phyloP scores from a whole-genome alignment of 2,329 filamentous ascomycete species.

The Pseudogymnoascus sp. region DNA sequence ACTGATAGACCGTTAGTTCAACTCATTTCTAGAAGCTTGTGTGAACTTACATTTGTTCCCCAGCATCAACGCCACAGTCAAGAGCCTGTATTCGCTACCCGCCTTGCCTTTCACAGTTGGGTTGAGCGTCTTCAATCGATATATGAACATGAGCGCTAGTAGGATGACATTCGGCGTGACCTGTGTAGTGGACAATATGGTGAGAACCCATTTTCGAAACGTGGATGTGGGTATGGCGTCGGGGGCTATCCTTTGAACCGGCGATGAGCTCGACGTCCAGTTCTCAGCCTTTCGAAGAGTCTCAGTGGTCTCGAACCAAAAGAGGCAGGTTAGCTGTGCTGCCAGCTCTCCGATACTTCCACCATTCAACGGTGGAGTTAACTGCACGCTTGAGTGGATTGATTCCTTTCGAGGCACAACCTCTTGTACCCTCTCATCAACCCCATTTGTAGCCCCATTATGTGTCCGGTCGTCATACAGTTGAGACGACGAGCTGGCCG shows the following conservation, averaged over 20 bases:
- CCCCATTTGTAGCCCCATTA: not conserved
- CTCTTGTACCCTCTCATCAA: slow-evolving; percentile 18
- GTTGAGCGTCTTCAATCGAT: slow-evolving; percentile 84
- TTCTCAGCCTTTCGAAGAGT: slow-evolving; percentile 66
- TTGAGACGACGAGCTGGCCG: slow-evolving; percentile 15
- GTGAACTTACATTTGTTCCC: slow-evolving; percentile 79
- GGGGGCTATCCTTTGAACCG: slow-evolving; percentile 51
- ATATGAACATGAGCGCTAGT: slow-evolving; percentile 84
- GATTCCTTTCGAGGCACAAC: slow-evolving; percentile 19
- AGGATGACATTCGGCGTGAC: slow-evolving; percentile 94
- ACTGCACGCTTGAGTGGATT: slow-evolving; percentile 44
- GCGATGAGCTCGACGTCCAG: slow-evolving; percentile 32
- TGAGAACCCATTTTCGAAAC: slow-evolving; percentile 91
- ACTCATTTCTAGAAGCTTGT: not conserved
- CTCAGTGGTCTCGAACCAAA: slow-evolving; percentile 92
- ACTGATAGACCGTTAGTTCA: slow-evolving; percentile 42
- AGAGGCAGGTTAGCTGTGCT: slow-evolving; percentile 88
- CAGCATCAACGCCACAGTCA: slow-evolving; percentile 94
- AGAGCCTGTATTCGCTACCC: slow-evolving; percentile 84
- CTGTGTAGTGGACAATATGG: slow-evolving; percentile 85
- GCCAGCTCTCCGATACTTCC: slow-evolving; percentile 77
- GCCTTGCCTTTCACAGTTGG: slow-evolving; percentile 82
- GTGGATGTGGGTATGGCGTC: slow-evolving; percentile 70
- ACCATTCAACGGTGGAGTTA: slow-evolving; percentile 69
- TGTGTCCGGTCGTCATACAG: slow-evolving; percentile 1